Evolutionary conservation across 1,284 basidiomycete genomes (phyloP).

Genomic region (Ceratobasidium sp.): DNA sequence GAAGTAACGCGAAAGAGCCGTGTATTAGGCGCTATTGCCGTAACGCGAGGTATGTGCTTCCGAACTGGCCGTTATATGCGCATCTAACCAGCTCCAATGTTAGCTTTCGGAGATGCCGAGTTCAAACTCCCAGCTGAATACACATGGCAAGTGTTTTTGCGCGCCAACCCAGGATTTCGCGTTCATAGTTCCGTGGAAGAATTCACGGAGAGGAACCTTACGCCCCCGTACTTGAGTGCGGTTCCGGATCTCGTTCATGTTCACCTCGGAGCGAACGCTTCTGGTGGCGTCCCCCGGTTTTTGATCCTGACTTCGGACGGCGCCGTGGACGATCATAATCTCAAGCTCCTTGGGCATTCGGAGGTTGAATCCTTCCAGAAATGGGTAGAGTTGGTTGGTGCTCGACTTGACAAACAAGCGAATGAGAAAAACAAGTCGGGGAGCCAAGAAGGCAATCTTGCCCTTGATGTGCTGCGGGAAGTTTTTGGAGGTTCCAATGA

Average conservation of each 20-base stretch:
- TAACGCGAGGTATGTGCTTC: slow-evolving; percentile 67
- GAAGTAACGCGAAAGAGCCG: slow-evolving; percentile 69
- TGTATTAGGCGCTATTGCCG: slow-evolving; percentile 75
- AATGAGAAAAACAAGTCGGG: slow-evolving; percentile 20
- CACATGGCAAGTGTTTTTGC: slow-evolving; percentile 73
- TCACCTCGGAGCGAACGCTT: slow-evolving; percentile 55
- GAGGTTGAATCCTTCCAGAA: slow-evolving; percentile 51
- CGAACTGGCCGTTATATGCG: slow-evolving; percentile 42
- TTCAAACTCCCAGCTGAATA: slow-evolving; percentile 77
- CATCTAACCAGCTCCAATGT: slow-evolving; percentile 1
- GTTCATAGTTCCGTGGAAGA: slow-evolving; percentile 72
- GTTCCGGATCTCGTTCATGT: slow-evolving; percentile 70
- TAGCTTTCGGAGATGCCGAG: slow-evolving; percentile 74
- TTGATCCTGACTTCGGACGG: slow-evolving; percentile 75
- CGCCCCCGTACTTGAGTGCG: slow-evolving; percentile 75
- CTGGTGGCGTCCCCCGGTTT: slow-evolving; percentile 55
- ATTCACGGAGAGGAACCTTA: slow-evolving; percentile 64
- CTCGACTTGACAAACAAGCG: slow-evolving; percentile 2
- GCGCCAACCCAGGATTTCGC: slow-evolving; percentile 69
- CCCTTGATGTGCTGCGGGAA: slow-evolving; percentile 66
- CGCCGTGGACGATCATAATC: slow-evolving; percentile 1
- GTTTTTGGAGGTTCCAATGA: slow-evolving; percentile 68
- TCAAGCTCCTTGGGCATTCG: neutral
- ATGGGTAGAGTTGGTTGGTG: slow-evolving; percentile 51
- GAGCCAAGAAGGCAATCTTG: slow-evolving; percentile 59